Evolutionary conservation across 352 stramenopile species (phyloP), one percentile per base, ranked within the genome.

Genomic region (Plasmopara halstedii): DNA sequence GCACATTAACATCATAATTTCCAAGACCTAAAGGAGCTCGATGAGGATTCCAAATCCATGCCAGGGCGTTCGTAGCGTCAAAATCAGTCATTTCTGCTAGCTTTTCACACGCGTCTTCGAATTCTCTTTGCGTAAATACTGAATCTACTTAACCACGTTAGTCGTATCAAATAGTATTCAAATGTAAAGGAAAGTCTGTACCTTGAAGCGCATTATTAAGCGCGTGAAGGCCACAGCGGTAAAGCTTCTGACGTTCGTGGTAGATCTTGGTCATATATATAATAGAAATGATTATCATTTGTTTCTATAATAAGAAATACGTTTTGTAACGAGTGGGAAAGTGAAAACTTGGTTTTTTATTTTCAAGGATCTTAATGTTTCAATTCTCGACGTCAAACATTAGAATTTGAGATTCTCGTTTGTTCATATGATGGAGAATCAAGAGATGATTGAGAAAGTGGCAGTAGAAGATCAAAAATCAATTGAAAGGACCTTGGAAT

Each of bases 171-270:
- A 6, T 27, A 29, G n/a, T 18, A 31, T 11, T 31, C 26, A 11
- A 6, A 31, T 31, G 6, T 11, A 31, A 31, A 31, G 6, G 6
- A 31, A 31, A 31, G 10, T 40, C 3, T 40, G 8, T 46, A 83
- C 77, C 69, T 61, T 89, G 80, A 2, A 92, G 58, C 18, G 78
- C 54, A 54, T 88, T 90, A 62, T 93, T 93, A 38, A 89, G 59
- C 36, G 81, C 78, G 48, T 92, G 81, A 38, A 92, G 64, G 10
- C 75, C 81, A 46, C 81, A 92, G 46, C 77, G 73, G 37, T 83
- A 75, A 32, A 87, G 67, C 59, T 66, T 62, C 58, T 92, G 81
- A 19, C 45, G 62, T 54, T 92, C 81, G 29, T 92, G 81, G 42
- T 85, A 90, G 15, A 90, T 34, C 39, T 35, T n/a, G n/a, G n/a